Base-by-base conservation (phyloP, 2,329 filamentous ascomycete genomes). In the Trichoderma afroharzianum region DNA sequence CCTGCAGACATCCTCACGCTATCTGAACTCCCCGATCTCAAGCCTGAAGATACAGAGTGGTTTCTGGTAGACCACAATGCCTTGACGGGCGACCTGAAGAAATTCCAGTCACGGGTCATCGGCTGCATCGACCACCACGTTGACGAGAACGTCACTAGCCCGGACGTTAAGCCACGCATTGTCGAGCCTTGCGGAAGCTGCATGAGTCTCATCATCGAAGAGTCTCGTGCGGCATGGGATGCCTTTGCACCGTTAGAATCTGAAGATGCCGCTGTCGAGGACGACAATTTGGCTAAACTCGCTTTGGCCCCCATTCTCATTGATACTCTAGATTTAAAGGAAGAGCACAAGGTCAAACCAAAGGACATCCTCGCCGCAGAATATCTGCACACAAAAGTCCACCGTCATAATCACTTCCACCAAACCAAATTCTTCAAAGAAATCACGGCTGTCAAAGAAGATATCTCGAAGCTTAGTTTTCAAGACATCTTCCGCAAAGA, bases 51-150 rank as follows among this genome's bases (percentile, higher is more conserved):
- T 61, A 91, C 91, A 1, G 84, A 83, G 63, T 94, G 92, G 92
- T 81, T 93, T 21, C 83, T 96, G 1, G 92, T 96, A 4, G 93
- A 96, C 81, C 93, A 96, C 83, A 96, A 96, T 78, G 86, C 84
- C 1, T 83, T 93, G 62, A 91, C 91, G 6, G 92, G 92, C 0
- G 76, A 81, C 15, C 82, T 95, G 18, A 80, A 79, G 47, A 80
- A 83, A 18, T 93, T 89, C 76, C 81, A 82, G 0, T 73, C 77
- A 4, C 82, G 83, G 9, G 86, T 95, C 0, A 81, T 85, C 5
- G 92, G 91, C 4, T 91, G 91, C 74, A 87, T 96, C 68, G 93
- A 96, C 80, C 93, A 96, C 80, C 93, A 96, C 78, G 90, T 88
- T 0, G 93, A 96, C 73, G 93, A 96, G 77, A 79, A 83, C 6